Evolutionary conservation across 768 basidiomycete species (phyloP), one percentile per base, ranked within the genome.

Genomic region (Boletus vermiculosoides): DNA sequence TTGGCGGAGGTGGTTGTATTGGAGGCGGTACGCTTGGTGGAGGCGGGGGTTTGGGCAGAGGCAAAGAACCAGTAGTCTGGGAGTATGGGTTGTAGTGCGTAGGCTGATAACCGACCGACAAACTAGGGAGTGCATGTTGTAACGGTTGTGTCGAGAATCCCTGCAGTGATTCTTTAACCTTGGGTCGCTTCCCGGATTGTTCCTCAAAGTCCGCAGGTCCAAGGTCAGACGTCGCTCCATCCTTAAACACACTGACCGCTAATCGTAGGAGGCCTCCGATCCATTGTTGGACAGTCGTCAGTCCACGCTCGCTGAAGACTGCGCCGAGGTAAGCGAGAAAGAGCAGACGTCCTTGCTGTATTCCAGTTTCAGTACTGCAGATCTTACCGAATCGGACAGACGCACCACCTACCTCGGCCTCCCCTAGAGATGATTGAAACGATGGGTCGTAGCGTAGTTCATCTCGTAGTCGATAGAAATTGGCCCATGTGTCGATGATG

Each of bases 311-410:
- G 58, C 72, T 64, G 64, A 78, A 87, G 28, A 87, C 77, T 39
- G 81, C 88, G 45, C 85, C 88, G 34, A 86, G 77, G 73, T 88
- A 89, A 41, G 87, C 83, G 62, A 80, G 75, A 66, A 90, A 87
- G 20, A 89, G 72, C 18, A 76, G 66, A 34, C 76, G 76, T 7
- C 78, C 78, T 74, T 87, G 84, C 84, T 86, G 59, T 20, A 66
- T 40, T 50, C 45, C 57, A 59, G 50, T 52, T 53, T 63, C 54
- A 67, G 59, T 34, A 60, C 45, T 39, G 28, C 52, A 54, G 55
- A 45, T 61, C 62, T 55, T 49, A 55, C 23, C 48, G 34, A 45
- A 55, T 46, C 45, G 36, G 52, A 52, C 54, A 37, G 64, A 60
- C 50, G 47, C 61, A 63, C 46, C 63, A 70, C 72, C 54, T 66